These are phyloP conservation scores for Termitomyces sp. DNA, from an alignment of 768 basidiomycete species.

Conservation along the genomic window DNA sequence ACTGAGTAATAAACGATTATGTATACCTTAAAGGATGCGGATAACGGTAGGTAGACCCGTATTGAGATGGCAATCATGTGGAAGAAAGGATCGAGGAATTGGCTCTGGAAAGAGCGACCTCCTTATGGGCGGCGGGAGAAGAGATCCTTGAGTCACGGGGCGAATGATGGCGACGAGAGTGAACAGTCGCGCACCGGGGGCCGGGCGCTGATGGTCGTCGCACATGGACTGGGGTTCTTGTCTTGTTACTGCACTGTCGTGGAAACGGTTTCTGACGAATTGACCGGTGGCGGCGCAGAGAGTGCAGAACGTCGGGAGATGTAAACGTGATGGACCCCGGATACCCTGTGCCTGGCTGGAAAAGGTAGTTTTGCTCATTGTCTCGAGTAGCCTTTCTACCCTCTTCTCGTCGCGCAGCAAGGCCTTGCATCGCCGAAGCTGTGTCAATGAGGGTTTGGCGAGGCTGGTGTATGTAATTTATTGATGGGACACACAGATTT, in stretches of 20 bases:
- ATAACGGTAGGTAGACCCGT: background rate
- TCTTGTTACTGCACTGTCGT: background rate
- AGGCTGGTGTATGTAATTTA: constrained; percentile 6
- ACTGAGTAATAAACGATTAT: background rate
- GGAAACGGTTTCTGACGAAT: constrained; percentile 14
- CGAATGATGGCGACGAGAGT: background rate
- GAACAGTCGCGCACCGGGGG: constrained; percentile 2
- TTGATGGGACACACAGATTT: constrained; percentile 7
- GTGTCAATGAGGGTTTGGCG: constrained; percentile 9
- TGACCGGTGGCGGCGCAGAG: constrained; percentile 10
- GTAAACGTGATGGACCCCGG: constrained; percentile 13
- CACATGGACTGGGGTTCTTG: background rate
- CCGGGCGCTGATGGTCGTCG: constrained; percentile 3
- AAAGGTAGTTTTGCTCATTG: constrained; percentile 9
- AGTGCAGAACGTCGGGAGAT: constrained; percentile 11
- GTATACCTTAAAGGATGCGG: background rate
- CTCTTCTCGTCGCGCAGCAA: constrained; percentile 8
- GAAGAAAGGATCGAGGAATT: constrained; percentile 6
- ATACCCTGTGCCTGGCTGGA: constrained; percentile 9
- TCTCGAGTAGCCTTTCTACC: constrained; percentile 10
- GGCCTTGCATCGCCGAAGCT: constrained; percentile 4
- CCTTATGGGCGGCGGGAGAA: constrained; percentile 13
- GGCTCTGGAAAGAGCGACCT: background rate
- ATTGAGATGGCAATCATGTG: constrained; percentile 7
- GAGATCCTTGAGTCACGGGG: constrained; percentile 6